These are phyloP conservation scores for Lactifluus echinatus DNA, from an alignment of 768 basidiomycete species.

Conservation along the genomic window DNA sequence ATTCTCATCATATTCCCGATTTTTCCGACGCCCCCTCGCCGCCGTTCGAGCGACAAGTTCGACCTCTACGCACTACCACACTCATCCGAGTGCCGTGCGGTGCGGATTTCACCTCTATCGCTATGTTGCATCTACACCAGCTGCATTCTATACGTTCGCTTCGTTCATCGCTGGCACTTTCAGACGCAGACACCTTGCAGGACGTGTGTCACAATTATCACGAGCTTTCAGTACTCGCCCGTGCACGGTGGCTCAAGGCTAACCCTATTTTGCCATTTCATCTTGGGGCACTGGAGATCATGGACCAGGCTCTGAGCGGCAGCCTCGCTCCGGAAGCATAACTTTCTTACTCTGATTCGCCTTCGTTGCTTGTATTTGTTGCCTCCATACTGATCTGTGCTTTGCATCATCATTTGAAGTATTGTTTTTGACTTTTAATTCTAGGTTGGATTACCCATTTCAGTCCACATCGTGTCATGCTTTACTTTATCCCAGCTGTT, in stretches of 20 bases:
- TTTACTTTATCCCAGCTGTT: constrained; percentile 14
- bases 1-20: constrained; percentile 30
- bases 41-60: constrained; percentile 28
- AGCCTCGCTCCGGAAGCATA: constrained; percentile 23
- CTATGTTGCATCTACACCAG: constrained; percentile 55
- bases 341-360: not conserved
- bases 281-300: constrained; percentile 60
- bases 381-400: not conserved
- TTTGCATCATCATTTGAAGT: not conserved
- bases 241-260: constrained; percentile 36
- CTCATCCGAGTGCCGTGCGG: constrained; percentile 49
- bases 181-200: constrained; percentile 29
- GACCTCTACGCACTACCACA: constrained; percentile 49
- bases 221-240: constrained; percentile 57
- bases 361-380: constrained; percentile 1
- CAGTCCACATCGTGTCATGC: constrained; percentile 8
- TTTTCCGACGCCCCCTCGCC: constrained; percentile 28
- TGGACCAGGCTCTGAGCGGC: constrained; percentile 36
- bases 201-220: constrained; percentile 65
- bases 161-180: constrained; percentile 30
- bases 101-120: constrained; percentile 34
- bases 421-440: constrained; percentile 2
- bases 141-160: constrained; percentile 41
- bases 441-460: constrained; percentile 12
- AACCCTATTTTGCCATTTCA: constrained; percentile 62